Conservation (phyloP, 1,284 basidiomycete genomes). For the Cutaneotrichosporon mucoides region DNA sequence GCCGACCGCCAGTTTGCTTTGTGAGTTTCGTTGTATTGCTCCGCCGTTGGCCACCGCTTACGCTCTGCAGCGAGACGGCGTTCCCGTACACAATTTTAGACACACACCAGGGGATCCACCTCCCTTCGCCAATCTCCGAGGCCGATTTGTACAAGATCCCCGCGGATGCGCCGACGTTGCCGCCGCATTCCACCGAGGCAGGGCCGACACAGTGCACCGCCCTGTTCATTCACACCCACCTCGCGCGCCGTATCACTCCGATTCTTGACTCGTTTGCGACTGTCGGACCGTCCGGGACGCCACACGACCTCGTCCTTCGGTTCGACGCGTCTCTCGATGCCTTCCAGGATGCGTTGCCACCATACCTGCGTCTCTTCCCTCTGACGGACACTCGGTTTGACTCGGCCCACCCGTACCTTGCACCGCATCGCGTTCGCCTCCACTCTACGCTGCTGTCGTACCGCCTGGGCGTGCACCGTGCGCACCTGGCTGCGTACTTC, state of each 20-base stretch:
- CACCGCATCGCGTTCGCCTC: slow-evolving; percentile 37
- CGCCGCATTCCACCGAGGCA: slow-evolving; percentile 32
- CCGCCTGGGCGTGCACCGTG: slow-evolving; percentile 37
- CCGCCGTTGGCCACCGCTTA: background rate
- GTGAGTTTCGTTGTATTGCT: background rate
- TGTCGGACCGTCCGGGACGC: slow-evolving; percentile 32
- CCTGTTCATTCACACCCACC: slow-evolving; percentile 41
- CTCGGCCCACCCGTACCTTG: slow-evolving; percentile 33
- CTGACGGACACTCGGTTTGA: slow-evolving; percentile 39
- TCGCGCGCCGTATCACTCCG: slow-evolving; percentile 36
- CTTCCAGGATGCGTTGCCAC: slow-evolving; percentile 43
- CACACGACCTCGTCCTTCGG: slow-evolving; percentile 34
- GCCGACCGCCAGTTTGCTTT: slow-evolving; percentile 41
- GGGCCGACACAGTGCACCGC: slow-evolving; percentile 38
- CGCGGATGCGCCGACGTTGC: slow-evolving; percentile 27
- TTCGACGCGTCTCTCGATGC: slow-evolving; percentile 39
- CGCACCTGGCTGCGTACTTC: slow-evolving; percentile 36
- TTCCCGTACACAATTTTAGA: slow-evolving; percentile 45
- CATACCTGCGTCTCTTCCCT: slow-evolving; percentile 40
- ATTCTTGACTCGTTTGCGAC: slow-evolving; percentile 42
- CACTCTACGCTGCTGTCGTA: slow-evolving; percentile 38
- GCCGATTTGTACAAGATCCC: slow-evolving; percentile 36
- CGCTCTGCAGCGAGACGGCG: slow-evolving; percentile 24
- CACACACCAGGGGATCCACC: slow-evolving; percentile 37
- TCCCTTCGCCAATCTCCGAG: slow-evolving; percentile 43